Evolutionary conservation across 1,139 yeast species (phyloP).

Genomic region (Lodderomyces oxycetoniae): DNA sequence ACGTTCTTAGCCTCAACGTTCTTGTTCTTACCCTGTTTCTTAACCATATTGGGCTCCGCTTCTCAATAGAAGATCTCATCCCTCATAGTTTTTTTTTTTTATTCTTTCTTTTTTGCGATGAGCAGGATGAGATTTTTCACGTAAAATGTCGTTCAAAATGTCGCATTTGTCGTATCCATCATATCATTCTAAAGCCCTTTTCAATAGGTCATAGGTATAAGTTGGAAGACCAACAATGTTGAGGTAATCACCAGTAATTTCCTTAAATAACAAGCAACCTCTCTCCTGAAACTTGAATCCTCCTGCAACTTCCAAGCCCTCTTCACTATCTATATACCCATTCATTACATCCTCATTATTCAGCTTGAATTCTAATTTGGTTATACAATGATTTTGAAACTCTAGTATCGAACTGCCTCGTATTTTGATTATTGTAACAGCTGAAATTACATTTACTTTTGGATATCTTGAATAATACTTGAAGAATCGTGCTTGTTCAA

Average conservation of each 20-base stretch:
- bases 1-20: background rate
- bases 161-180: background rate
- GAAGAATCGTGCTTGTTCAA: constrained; percentile 43
- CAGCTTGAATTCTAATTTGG: constrained; percentile 27
- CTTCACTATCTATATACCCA: constrained; percentile 63
- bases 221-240: constrained; percentile 90
- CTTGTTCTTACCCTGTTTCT: background rate
- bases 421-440: constrained; percentile 52
- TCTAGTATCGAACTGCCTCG: constrained; percentile 16
- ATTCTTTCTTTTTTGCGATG: no score
- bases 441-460: constrained; percentile 60
- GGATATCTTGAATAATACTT: constrained; percentile 39
- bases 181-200: constrained; percentile 11
- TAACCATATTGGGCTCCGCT: background rate
- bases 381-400: constrained; percentile 14
- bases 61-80: background rate
- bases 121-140: no score
- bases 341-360: constrained; percentile 51
- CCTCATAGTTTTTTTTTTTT: no score
- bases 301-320: constrained; percentile 83
- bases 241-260: constrained; percentile 72
- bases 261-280: constrained; percentile 61
- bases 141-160: background rate
- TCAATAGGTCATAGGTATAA: constrained; percentile 45
- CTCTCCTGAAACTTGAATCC: constrained; percentile 82